phyloP scores from a whole-genome alignment of 2,329 filamentous ascomycete genomes.

The Hypoxylon sp. region DNA sequence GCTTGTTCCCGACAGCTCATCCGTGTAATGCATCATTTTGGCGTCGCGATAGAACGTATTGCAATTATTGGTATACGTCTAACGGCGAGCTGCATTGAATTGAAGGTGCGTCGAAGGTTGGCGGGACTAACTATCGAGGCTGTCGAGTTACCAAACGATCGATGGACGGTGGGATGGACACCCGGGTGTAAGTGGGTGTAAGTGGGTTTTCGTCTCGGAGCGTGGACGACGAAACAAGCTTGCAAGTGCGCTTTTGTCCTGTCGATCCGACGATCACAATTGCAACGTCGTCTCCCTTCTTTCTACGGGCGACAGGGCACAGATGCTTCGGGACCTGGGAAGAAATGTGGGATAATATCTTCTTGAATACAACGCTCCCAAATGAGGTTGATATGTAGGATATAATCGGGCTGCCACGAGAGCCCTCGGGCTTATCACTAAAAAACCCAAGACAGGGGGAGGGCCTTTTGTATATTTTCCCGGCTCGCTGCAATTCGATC shows the following conservation, averaged over 20 bases:
- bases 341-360: slow-evolving; percentile 31
- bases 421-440: slow-evolving; percentile 31
- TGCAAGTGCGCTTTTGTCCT: slow-evolving; percentile 40
- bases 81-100: slow-evolving; percentile 51
- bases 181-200: slow-evolving; percentile 36
- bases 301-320: slow-evolving; percentile 7
- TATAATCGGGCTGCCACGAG: slow-evolving; percentile 14
- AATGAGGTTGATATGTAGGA: slow-evolving; percentile 25
- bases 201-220: slow-evolving; percentile 31
- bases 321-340: slow-evolving; percentile 3
- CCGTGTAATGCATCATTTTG: slow-evolving; percentile 36
- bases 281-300: slow-evolving; percentile 38
- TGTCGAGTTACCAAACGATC: slow-evolving; percentile 32
- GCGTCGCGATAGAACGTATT: slow-evolving; percentile 27
- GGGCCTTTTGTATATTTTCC: slow-evolving; percentile 34
- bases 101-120: slow-evolving; percentile 20
- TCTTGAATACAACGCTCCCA: slow-evolving; percentile 32
- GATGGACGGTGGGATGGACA: slow-evolving; percentile 23
- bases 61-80: slow-evolving; percentile 35
- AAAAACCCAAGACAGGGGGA: slow-evolving; percentile 20
- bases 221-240: slow-evolving; percentile 28
- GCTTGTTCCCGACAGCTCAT: slow-evolving; percentile 35
- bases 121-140: slow-evolving; percentile 1
- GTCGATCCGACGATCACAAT: slow-evolving; percentile 53
- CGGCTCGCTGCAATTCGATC: slow-evolving; percentile 22